Percentiles rank a stretch among this genome's conserved stretches.
Conservation (phyloP, 495 filamentous ascomycete genomes). For the Cairneyella variabilis region DNA sequence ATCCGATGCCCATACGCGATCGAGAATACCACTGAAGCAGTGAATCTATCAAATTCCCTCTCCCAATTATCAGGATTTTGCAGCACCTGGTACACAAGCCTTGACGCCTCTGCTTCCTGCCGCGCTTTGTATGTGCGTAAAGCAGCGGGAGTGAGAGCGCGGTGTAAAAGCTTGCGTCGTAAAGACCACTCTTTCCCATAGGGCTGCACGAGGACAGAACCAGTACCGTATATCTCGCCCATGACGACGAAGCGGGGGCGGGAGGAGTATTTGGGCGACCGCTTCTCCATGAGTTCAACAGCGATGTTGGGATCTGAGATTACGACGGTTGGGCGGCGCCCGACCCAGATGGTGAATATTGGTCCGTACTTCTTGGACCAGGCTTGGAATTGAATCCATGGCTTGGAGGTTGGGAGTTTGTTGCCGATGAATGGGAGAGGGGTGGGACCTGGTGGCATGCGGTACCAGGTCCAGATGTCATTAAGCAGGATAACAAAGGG, state of each 20-base stretch:
- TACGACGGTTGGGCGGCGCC: slow-evolving; percentile 58
- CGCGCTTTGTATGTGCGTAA: slow-evolving; percentile 43
- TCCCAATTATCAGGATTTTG: slow-evolving; percentile 35
- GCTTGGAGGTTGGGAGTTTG: slow-evolving; percentile 46
- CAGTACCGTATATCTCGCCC: slow-evolving; percentile 47
- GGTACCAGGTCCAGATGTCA: slow-evolving; percentile 22
- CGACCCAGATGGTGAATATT: slow-evolving; percentile 61
- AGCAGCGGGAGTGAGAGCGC: slow-evolving; percentile 39
- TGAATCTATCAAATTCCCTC: slow-evolving; percentile 43
- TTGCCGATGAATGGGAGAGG: slow-evolving; percentile 55
- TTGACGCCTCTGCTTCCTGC: slow-evolving; percentile 42
- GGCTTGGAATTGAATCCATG: slow-evolving; percentile 58
- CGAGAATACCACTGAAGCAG: slow-evolving; percentile 46
- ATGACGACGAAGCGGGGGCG: slow-evolving; percentile 52
- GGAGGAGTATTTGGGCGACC: slow-evolving; percentile 49
- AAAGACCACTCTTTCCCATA: slow-evolving; percentile 43
- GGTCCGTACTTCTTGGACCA: slow-evolving; percentile 51
- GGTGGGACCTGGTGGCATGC: slow-evolving; percentile 51
- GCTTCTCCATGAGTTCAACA: slow-evolving; percentile 52
- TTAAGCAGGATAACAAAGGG: slow-evolving; percentile 11
- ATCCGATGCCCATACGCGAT: slow-evolving; percentile 51
- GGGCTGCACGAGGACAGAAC: slow-evolving; percentile 46
- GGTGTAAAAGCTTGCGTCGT: slow-evolving; percentile 36
- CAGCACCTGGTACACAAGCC: slow-evolving; percentile 34
- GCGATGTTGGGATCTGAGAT: slow-evolving; percentile 59